Percentiles rank a stretch among this genome's conserved stretches.
Conservation (phyloP, 2,329 filamentous ascomycete genomes). For the Colletotrichum horii region DNA sequence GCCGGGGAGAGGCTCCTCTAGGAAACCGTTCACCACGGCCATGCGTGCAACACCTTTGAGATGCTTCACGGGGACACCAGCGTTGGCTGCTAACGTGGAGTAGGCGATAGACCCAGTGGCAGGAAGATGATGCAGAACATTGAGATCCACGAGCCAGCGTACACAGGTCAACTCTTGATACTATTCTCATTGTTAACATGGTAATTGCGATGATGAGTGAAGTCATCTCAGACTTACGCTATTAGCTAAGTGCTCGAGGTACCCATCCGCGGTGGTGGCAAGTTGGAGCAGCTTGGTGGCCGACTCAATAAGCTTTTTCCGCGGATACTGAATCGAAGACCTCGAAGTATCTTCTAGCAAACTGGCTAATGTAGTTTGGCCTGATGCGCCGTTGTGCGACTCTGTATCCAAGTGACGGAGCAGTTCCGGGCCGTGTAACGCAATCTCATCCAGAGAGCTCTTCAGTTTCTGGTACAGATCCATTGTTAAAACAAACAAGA, state of each 20-base stretch:
- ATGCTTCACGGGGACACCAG: conserved; percentile 23
- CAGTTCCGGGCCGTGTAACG: not conserved
- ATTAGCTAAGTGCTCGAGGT: not conserved
- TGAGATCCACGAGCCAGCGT: not conserved
- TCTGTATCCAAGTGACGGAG: not conserved
- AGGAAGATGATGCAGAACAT: not conserved
- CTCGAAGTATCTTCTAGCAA: not conserved
- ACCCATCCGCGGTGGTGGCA: not conserved
- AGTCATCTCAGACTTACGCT: not conserved
- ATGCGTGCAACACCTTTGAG: conserved; percentile 36
- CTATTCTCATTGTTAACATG: not conserved
- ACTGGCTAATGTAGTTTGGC: not conserved
- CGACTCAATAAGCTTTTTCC: not conserved
- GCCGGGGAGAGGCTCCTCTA: conserved; percentile 33
- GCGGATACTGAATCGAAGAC: not conserved
- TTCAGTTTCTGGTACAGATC: not conserved
- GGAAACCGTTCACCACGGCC: conserved; percentile 39
- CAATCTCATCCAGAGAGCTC: not conserved
- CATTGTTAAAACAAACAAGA: not conserved
- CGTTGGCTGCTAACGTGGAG: conserved; percentile 9
- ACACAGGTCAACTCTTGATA: not conserved
- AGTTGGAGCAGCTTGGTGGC: not conserved
- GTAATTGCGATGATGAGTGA: not conserved
- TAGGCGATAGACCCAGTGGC: not conserved
- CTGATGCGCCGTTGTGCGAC: not conserved